phyloP scores from a whole-genome alignment of 1,284 basidiomycete species.

The Heterobasidion annosum region DNA sequence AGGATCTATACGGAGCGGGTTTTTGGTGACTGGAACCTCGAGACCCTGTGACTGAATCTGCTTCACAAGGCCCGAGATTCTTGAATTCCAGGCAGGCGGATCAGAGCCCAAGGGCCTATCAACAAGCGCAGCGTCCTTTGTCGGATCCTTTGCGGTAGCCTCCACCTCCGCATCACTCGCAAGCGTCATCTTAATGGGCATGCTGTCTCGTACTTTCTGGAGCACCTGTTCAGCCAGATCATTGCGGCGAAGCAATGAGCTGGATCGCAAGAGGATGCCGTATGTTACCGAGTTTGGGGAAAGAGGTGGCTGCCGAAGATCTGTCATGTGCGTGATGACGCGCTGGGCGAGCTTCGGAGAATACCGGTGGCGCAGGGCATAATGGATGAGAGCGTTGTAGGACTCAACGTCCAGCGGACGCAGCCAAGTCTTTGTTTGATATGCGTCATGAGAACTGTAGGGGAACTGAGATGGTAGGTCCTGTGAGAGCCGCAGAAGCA shows the following conservation, averaged over 20 bases:
- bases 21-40: too few relatives aligned
- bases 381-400: conserved; percentile 59
- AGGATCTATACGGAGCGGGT: background rate
- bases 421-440: conserved; percentile 9
- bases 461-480: conserved; percentile 7
- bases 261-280: conserved; percentile 49
- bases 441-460: conserved; percentile 1
- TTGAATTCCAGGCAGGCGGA: too few relatives aligned
- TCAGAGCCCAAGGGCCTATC: too few relatives aligned
- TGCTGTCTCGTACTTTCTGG: background rate
- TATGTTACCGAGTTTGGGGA: conserved; percentile 39
- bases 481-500: conserved; percentile 38
- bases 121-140: background rate
- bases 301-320: conserved; percentile 27
- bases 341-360: conserved; percentile 36
- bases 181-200: background rate
- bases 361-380: conserved; percentile 51
- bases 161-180: background rate
- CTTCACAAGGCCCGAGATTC: too few relatives aligned
- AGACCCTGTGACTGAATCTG: too few relatives aligned
- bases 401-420: conserved; percentile 32
- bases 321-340: conserved; percentile 48
- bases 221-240: conserved; percentile 27
- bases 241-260: conserved; percentile 40
- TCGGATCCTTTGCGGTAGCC: background rate